A percentile compares a stretch with the other conserved stretches of the same genome.
These are phyloP conservation scores for Ehretia macrophylla DNA, from an alignment of 257 asterid genomes.

Conservation along the genomic window DNA sequence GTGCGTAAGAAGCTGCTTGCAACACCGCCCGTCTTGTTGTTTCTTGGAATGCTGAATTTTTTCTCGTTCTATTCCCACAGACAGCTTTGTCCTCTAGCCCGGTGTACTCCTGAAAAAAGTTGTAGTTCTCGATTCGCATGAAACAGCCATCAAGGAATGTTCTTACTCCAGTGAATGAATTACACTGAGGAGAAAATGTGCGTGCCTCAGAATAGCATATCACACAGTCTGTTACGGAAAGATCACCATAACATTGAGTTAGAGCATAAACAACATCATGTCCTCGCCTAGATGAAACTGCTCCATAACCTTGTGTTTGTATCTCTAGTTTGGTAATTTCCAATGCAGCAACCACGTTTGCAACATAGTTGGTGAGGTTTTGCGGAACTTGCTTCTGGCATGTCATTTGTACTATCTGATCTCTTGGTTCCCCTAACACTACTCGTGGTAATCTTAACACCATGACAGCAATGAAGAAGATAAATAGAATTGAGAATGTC, in stretches of 20 bases:
- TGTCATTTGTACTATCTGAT: not conserved
- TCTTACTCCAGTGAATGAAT: constrained; percentile 14
- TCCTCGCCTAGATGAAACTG: not conserved
- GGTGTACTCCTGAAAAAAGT: constrained; percentile 13
- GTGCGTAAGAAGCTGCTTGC: constrained; percentile 7
- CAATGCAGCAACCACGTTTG: constrained; percentile 5
- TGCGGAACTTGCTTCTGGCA: not conserved
- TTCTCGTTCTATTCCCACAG: constrained; percentile 22
- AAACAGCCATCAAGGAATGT: constrained; percentile 25
- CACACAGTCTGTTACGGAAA: constrained; percentile 15
- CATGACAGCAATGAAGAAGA: not conserved
- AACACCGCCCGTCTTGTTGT: constrained; percentile 5
- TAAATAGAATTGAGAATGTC: not conserved
- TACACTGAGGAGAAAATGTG: constrained; percentile 11
- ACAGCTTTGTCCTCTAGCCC: constrained; percentile 13
- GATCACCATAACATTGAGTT: constrained; percentile 25
- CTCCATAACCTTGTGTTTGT: not conserved
- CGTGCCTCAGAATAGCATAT: constrained; percentile 15
- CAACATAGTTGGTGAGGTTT: not conserved
- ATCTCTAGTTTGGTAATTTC: constrained; percentile 7
- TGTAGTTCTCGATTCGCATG: constrained; percentile 10
- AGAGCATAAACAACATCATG: constrained; percentile 9
- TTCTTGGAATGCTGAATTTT: constrained; percentile 8
- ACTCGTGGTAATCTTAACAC: not conserved
- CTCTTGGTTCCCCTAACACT: constrained; percentile 9